Evolutionary conservation across 1,284 basidiomycete genomes (phyloP).

Genomic region (Leucoagaricus sp.): DNA sequence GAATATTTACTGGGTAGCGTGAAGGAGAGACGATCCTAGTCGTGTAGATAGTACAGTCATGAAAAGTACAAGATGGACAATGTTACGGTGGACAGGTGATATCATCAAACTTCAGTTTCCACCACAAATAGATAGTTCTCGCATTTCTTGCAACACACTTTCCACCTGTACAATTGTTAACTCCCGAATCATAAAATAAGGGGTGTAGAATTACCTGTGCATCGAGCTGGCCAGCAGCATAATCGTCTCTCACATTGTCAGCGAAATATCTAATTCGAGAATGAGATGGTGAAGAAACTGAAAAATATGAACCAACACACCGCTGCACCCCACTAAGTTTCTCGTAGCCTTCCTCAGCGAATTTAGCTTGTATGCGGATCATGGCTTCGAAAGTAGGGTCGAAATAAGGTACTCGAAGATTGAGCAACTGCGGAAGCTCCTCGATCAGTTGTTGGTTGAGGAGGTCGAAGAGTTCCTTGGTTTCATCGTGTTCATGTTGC

Average conservation of each 20-base stretch:
- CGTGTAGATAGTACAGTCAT: background rate
- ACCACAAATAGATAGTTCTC: slow-evolving; percentile 90
- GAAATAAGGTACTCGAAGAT: slow-evolving; percentile 95
- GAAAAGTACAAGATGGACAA: background rate
- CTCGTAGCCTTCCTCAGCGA: slow-evolving; percentile 98
- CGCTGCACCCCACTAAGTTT: slow-evolving; percentile 96
- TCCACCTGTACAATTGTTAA: slow-evolving; percentile 63
- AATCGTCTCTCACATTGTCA: slow-evolving; percentile 92
- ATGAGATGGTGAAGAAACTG: slow-evolving; percentile 2
- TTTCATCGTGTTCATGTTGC: slow-evolving; percentile 93
- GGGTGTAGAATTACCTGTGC: slow-evolving; percentile 64
- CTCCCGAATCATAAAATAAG: background rate
- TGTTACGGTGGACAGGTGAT: background rate
- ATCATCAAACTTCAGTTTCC: slow-evolving; percentile 34
- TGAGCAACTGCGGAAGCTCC: slow-evolving; percentile 92
- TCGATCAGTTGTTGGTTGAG: slow-evolving; percentile 91
- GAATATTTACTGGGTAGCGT: too few relatives aligned
- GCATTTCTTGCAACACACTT: slow-evolving; percentile 94
- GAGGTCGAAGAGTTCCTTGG: slow-evolving; percentile 91
- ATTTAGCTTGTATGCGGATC: slow-evolving; percentile 97
- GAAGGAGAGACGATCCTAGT: too few relatives aligned
- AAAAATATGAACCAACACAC: slow-evolving; percentile 36
- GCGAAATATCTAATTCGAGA: slow-evolving; percentile 74
- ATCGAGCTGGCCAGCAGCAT: slow-evolving; percentile 95
- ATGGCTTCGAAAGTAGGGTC: slow-evolving; percentile 99